These are phyloP conservation scores for Dorcoceras hygrometricum DNA, from an alignment of 257 asterid species.

Conservation along the genomic window DNA sequence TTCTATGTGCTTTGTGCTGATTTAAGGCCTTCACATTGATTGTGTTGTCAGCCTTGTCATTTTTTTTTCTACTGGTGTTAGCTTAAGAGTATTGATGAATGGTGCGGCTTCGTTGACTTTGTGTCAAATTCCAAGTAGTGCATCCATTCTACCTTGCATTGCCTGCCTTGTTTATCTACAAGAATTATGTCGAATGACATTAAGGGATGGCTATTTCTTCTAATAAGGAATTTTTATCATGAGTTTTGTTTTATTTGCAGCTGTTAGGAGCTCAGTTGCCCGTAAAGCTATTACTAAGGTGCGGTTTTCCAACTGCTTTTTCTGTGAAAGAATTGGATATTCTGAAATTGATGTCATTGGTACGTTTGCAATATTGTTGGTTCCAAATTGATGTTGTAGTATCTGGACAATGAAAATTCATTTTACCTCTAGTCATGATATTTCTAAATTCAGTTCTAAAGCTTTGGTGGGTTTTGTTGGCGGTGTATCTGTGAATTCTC, in stretches of 20 bases:
- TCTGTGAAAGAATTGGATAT: too few relatives aligned
- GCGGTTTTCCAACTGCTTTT: background rate
- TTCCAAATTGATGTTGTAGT: background rate
- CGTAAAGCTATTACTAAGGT: conserved; percentile 44
- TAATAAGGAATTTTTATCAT: conserved; percentile 2
- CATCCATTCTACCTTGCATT: background rate
- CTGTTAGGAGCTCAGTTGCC: conserved; percentile 53
- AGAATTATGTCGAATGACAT: background rate
- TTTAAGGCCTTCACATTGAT: background rate
- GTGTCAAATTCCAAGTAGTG: background rate
- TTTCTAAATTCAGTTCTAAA: background rate
- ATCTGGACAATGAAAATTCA: background rate
- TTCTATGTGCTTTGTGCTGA: background rate
- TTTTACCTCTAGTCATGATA: background rate
- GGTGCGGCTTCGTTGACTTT: too few relatives aligned
- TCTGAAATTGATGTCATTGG: background rate
- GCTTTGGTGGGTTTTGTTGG: background rate
- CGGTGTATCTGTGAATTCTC: background rate
- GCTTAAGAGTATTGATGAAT: too few relatives aligned
- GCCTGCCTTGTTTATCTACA: background rate
- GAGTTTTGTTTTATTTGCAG: conserved; percentile 31
- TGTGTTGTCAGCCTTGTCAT: background rate
- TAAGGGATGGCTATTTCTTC: background rate
- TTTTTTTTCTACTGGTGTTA: too few relatives aligned
- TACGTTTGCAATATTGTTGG: background rate